Evolutionary conservation across 495 filamentous ascomycete genomes (phyloP), one percentile per base, ranked within the genome.

Genomic region (Penicillium goetzii): DNA sequence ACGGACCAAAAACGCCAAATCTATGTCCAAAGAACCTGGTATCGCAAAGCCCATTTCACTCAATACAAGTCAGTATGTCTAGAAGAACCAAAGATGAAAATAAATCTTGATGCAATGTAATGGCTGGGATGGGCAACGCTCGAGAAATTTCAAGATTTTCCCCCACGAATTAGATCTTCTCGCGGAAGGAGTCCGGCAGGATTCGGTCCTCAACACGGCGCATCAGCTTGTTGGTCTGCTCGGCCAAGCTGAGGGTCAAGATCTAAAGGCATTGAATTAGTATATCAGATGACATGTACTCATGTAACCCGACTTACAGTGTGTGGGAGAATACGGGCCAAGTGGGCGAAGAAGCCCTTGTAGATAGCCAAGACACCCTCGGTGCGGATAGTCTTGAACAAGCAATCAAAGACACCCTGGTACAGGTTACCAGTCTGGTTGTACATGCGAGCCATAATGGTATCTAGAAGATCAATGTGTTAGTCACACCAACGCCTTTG

Each of bases 381-480:
- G 0, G 92, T 97, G 71, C 86, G 86, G 67, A 99, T 83, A 0
- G 95, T 99, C 80, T 97, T 92, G 70, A 82, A 86, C 47, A 97
- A 74, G 74, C 95, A 99, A 78, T 99, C 95, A 62, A 95, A 92
- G 0, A 93, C 91, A 58, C 92, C 89, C 64, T 84, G 88, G 80
- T 99, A 99, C 5, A 98, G 86, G 72, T 97, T 97, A 32, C 95
- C 95, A 58, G 93, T 94, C 77, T 99, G 95, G 81, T 99, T 99
- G 80, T 99, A 99, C 85, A 99, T 90, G 36, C 95, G 89, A 55
- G 90, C 93, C 95, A 99, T 99, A 78, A 99, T 92, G 10, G 96
- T 98, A 74, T 99, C 95, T 92, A 61, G 8, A 59, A 26, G n/a
- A 34, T 34, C 6, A 28, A n/a, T 23, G 34, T 23, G 67, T 76